These are phyloP conservation scores for Saccharomyces hybrid DNA, from an alignment of 1,139 yeast species.

Conservation along the genomic window DNA sequence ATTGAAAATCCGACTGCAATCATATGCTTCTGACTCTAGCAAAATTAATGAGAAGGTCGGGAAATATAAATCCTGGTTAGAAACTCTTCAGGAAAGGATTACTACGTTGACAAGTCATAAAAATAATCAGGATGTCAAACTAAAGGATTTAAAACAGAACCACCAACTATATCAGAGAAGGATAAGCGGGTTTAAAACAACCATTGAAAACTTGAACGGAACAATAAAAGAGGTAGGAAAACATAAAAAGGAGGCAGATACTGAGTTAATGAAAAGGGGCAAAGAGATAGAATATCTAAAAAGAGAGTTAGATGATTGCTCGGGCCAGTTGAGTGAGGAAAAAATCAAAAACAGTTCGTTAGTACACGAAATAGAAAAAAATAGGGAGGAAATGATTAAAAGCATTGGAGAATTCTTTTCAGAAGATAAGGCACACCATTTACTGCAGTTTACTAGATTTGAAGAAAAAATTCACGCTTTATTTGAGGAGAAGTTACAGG, in stretches of 20 bases:
- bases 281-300: slow-evolving; percentile 27
- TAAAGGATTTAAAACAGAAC: slow-evolving; percentile 16
- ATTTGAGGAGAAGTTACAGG: neutral
- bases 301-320: slow-evolving; percentile 26
- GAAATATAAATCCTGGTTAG: slow-evolving; percentile 15
- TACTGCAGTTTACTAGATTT: neutral
- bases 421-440: neutral
- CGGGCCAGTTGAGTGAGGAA: slow-evolving; percentile 31
- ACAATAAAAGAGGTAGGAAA: slow-evolving; percentile 12
- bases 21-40: slow-evolving; percentile 16
- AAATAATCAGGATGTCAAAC: slow-evolving; percentile 11
- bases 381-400: slow-evolving; percentile 3
- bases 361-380: slow-evolving; percentile 16
- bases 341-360: slow-evolving; percentile 23
- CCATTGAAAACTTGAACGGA: slow-evolving; percentile 12
- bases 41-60: slow-evolving; percentile 14
- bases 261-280: slow-evolving; percentile 18
- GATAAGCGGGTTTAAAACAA: slow-evolving; percentile 15
- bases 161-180: slow-evolving; percentile 15
- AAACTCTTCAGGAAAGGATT: slow-evolving; percentile 17
- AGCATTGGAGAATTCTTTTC: neutral
- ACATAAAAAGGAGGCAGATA: slow-evolving; percentile 14
- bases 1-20: slow-evolving; percentile 15
- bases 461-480: neutral
- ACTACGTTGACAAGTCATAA: slow-evolving; percentile 15